phyloP scores from a whole-genome alignment of 805 yeast species.

The Candida nemodendra region DNA sequence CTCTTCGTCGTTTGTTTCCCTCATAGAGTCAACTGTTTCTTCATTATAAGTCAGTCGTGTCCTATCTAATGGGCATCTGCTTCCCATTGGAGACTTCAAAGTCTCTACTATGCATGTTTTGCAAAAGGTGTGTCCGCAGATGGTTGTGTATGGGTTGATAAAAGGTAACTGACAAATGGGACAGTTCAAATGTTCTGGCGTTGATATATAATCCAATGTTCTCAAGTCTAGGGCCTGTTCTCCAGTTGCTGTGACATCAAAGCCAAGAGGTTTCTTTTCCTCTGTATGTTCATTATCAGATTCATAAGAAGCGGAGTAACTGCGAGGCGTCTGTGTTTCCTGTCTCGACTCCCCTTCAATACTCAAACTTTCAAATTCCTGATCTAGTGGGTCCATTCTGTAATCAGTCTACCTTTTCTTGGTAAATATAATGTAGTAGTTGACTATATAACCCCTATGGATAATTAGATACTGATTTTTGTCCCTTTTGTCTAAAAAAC shows the following conservation, averaged over 20 bases:
- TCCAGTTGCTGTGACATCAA: conserved; percentile 9
- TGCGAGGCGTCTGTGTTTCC: too few relatives aligned
- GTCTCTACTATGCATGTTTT: conserved; percentile 50
- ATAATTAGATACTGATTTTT: too few relatives aligned
- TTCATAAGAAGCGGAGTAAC: too few relatives aligned
- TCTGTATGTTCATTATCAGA: background rate
- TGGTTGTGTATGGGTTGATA: conserved; percentile 57
- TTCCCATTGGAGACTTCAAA: conserved; percentile 37
- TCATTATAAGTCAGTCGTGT: conserved; percentile 38
- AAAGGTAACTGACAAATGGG: conserved; percentile 72
- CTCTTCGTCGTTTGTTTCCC: conserved; percentile 1
- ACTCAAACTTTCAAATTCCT: conserved; percentile 1
- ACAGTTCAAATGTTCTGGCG: conserved; percentile 39
- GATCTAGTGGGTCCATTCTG: conserved; percentile 4
- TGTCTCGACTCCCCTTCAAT: conserved; percentile 6
- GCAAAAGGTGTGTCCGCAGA: conserved; percentile 71
- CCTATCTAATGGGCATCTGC: conserved; percentile 61
- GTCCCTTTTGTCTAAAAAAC: too few relatives aligned
- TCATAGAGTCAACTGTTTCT: conserved; percentile 6
- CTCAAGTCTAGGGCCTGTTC: conserved; percentile 25
- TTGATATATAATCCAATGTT: conserved; percentile 23
- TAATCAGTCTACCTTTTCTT: too few relatives aligned
- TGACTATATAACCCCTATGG: too few relatives aligned
- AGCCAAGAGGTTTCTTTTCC: conserved; percentile 8
- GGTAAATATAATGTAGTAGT: too few relatives aligned